Percentiles rank a stretch among this genome's conserved stretches.
Evolutionary conservation across 2,329 filamentous ascomycete genomes (phyloP).

Genomic region (Diaporthe nobilis): DNA sequence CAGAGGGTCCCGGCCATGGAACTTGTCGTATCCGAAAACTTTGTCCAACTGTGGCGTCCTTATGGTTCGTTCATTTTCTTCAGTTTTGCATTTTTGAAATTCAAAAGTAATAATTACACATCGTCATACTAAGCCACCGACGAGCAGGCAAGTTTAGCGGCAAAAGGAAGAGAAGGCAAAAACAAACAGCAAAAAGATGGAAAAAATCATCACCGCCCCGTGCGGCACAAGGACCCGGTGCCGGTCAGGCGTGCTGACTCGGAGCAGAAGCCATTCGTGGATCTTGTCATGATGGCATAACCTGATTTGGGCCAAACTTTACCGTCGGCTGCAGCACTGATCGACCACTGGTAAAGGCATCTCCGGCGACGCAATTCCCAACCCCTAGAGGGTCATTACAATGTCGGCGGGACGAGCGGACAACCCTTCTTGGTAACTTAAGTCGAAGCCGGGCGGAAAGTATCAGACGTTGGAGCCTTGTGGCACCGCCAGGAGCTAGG

Average conservation of each 20-base stretch:
- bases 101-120: conserved; percentile 9
- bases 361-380: conserved; percentile 7
- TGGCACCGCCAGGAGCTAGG: background rate
- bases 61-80: background rate
- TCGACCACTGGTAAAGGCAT: background rate
- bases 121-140: background rate
- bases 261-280: conserved; percentile 31
- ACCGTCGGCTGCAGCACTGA: conserved; percentile 26
- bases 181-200: too few species aligned
- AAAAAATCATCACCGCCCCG: background rate
- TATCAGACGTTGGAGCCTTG: conserved; percentile 3
- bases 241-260: conserved; percentile 22
- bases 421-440: background rate
- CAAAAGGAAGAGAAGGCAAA: background rate
- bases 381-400: background rate
- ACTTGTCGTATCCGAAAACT: conserved; percentile 31
- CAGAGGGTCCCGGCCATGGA: background rate
- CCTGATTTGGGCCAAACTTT: conserved; percentile 28
- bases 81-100: conserved; percentile 15
- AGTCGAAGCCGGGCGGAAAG: conserved; percentile 9
- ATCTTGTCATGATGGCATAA: conserved; percentile 20
- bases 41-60: conserved; percentile 7
- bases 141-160: background rate
- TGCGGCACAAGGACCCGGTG: background rate
- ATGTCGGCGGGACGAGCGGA: background rate